Evolutionary conservation across 305 asterid species (phyloP), one percentile per base, ranked within the genome.

Genomic region (Fraxinus latifolia): DNA sequence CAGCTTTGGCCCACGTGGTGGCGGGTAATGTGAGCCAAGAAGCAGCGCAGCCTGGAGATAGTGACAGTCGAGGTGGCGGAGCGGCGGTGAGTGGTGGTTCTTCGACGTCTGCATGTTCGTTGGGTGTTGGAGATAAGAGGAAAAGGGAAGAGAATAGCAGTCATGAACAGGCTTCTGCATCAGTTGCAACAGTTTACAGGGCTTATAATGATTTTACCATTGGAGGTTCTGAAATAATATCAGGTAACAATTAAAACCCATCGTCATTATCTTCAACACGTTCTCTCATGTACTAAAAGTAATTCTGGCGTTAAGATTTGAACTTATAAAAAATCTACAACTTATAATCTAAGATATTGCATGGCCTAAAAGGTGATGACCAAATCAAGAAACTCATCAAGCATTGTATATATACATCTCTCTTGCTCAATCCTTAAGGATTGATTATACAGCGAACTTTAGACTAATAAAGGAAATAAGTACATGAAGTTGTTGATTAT

Each of bases 1-100:
- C 96, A 0, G 98, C 98, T 79, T 76, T 95, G 71, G 83, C 95
- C 19, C 92, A 84, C 55, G 98, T 95, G 29, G 93, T 93, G 55
- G 91, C 93, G 77, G 97, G 94, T 53, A 89, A 80, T 29, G 89
- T 72, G 17, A 44, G 4, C 36, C 34, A 47, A 0, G 80, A 39
- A 0, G 70, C 50, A 70, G 74, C 2, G 19, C 78, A 62, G 4
- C 78, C 36, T 7, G 78, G 14, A 5, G 65, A 31, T 12, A 81
- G 55, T 0, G 70, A 1, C 21, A 60, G 11, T 0, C 79, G 78
- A 3, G 81, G 83, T 0, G 83, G 79, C 0, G 82, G 33, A 0
- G 77, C 17, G 1, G 76, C 25, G n/a, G 33, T 3, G 23, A 81
- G 81, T 71, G 79, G 58, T 36, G 76, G 78, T 21, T 42, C 82